Evolutionary conservation across 164 flowering plant species (phyloP).

Genomic region (Taxillus chinensis): DNA sequence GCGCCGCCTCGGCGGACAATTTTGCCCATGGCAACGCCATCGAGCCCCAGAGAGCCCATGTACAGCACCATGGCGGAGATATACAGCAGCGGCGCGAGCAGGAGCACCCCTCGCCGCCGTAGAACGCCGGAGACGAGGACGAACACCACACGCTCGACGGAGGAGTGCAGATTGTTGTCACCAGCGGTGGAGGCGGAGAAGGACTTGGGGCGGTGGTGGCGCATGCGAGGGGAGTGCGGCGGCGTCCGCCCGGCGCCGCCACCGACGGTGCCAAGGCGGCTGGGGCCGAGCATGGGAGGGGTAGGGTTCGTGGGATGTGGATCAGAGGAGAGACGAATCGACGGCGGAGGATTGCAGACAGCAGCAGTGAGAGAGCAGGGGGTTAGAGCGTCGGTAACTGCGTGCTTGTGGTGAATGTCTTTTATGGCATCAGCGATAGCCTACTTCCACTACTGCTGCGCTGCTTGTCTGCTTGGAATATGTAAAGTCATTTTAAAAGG

Average conservation of each 20-base stretch:
- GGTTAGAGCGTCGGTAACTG: no score
- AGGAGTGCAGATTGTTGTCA: constrained; percentile 21
- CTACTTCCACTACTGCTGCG: no score
- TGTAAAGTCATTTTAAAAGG: no score
- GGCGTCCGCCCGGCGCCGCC: constrained; percentile 22
- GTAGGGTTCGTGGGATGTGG: background rate
- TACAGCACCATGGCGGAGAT: constrained; percentile 50
- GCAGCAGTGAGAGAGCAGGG: no score
- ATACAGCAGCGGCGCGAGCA: constrained; percentile 56
- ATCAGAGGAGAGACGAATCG: no score
- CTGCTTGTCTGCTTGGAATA: no score
- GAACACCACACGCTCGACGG: constrained; percentile 35
- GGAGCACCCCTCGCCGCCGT: constrained; percentile 44
- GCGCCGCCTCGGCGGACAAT: background rate
- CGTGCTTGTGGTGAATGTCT: no score
- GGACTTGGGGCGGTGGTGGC: constrained; percentile 27
- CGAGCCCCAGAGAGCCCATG: constrained; percentile 44
- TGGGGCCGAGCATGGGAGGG: constrained; percentile 42
- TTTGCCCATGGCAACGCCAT: constrained; percentile 10
- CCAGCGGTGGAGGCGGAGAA: constrained; percentile 7
- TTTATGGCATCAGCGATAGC: no score
- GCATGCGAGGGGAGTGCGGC: constrained; percentile 41
- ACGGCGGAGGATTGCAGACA: no score
- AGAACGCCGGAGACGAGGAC: constrained; percentile 42
- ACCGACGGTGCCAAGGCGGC: constrained; percentile 37